These are phyloP conservation scores for Trametes coccinea DNA, from an alignment of 768 basidiomycete genomes.

Conservation along the genomic window DNA sequence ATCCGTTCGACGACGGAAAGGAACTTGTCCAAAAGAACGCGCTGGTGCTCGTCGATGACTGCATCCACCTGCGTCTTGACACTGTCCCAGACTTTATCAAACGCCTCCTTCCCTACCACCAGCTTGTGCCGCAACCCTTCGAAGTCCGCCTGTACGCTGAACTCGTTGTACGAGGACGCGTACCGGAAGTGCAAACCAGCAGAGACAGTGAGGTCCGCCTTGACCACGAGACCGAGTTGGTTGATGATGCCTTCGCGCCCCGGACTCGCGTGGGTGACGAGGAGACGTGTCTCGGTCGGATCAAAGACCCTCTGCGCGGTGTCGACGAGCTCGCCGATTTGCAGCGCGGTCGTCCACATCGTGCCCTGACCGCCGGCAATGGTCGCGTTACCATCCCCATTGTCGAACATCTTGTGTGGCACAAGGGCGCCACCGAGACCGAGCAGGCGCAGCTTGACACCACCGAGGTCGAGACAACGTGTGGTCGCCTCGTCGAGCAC, in stretches of 20 bases:
- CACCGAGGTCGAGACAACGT: slow-evolving; percentile 86
- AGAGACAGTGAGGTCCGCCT: slow-evolving; percentile 92
- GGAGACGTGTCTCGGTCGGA: slow-evolving; percentile 87
- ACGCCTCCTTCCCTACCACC: slow-evolving; percentile 70
- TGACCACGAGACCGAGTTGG: slow-evolving; percentile 86
- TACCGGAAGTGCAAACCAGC: slow-evolving; percentile 98
- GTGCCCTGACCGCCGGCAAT: slow-evolving; percentile 98
- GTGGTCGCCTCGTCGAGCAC: slow-evolving; percentile 96
- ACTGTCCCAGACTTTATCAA: slow-evolving; percentile 92
- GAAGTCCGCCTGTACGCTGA: slow-evolving; percentile 87
- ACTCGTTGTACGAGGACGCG: slow-evolving; percentile 94
- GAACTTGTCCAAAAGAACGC: slow-evolving; percentile 85
- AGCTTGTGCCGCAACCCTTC: slow-evolving; percentile 87
- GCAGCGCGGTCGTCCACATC: slow-evolving; percentile 97
- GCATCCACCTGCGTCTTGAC: slow-evolving; percentile 90
- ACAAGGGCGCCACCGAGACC: slow-evolving; percentile 96
- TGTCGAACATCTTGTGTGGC: slow-evolving; percentile 92
- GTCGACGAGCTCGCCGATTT: slow-evolving; percentile 97
- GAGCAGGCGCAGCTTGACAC: slow-evolving; percentile 90
- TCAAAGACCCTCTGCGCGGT: slow-evolving; percentile 95
- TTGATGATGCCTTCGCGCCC: slow-evolving; percentile 92
- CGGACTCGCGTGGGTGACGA: slow-evolving; percentile 89
- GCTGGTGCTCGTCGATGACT: slow-evolving; percentile 89
- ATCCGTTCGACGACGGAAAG: slow-evolving; percentile 81
- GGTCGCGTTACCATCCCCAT: slow-evolving; percentile 92